Evolutionary conservation across 2,329 filamentous ascomycete species (phyloP).

Genomic region (Orbilia brochopaga): DNA sequence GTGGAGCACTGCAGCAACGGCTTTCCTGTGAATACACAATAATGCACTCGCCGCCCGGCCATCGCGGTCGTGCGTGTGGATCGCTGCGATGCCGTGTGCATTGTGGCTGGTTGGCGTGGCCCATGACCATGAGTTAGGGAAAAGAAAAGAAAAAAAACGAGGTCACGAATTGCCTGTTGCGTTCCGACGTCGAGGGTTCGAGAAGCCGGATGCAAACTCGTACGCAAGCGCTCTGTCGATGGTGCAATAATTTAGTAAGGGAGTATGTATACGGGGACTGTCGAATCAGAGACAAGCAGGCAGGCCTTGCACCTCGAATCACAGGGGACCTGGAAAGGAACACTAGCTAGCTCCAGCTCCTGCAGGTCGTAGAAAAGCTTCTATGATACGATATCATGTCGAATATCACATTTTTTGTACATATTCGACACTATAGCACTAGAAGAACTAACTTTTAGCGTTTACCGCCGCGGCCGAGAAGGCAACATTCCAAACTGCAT

Average conservation of each 20-base stretch:
- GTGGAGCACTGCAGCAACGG: no score
- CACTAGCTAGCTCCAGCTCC: neutral
- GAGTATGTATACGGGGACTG: no score
- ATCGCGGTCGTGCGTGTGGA: no score
- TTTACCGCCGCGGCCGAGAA: no score
- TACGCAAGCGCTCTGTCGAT: neutral
- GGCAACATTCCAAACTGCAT: no score
- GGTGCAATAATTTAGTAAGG: no score
- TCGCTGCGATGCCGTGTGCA: neutral
- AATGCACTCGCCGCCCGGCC: no score
- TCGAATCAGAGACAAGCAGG: no score
- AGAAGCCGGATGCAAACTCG: slow-evolving; percentile 3
- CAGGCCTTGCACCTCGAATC: slow-evolving; percentile 2
- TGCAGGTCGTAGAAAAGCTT: neutral
- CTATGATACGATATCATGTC: neutral
- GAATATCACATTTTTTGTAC: neutral
- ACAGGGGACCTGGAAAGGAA: neutral
- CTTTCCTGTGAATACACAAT: no score
- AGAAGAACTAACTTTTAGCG: no score
- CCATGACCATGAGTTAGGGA: neutral
- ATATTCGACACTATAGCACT: no score
- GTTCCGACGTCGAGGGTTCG: neutral
- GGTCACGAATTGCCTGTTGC: neutral
- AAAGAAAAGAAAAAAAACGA: neutral
- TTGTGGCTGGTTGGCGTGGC: neutral